Percentiles rank a stretch among this genome's conserved stretches.
Evolutionary conservation across 2,329 filamentous ascomycete genomes (phyloP).

Genomic region (Arthrobotrys conoides): DNA sequence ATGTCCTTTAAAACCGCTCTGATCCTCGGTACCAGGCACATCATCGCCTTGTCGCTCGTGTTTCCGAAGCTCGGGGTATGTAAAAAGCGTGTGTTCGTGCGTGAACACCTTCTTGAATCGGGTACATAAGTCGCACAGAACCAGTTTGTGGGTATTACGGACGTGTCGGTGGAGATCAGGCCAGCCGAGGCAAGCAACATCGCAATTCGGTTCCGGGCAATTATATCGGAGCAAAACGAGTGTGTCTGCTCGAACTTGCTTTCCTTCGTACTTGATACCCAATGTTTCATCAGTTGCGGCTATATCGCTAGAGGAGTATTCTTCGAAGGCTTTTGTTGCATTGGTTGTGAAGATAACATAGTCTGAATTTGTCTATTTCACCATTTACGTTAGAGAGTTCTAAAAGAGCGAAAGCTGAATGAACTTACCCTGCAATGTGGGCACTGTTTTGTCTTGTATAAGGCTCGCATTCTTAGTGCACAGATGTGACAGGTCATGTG

Average conservation of each 20-base stretch:
- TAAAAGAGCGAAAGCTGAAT: not conserved
- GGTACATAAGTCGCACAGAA: constrained; percentile 84
- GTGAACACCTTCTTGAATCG: constrained; percentile 98
- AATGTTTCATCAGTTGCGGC: constrained; percentile 85
- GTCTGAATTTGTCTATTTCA: constrained; percentile 63
- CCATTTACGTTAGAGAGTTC: constrained; percentile 16
- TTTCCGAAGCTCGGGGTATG: constrained; percentile 81
- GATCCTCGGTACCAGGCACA: constrained; percentile 86
- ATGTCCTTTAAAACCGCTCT: constrained; percentile 96
- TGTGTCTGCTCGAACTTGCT: constrained; percentile 92
- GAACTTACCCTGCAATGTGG: constrained; percentile 88
- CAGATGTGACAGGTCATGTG: constrained; percentile 98
- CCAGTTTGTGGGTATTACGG: constrained; percentile 83
- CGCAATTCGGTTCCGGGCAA: constrained; percentile 86
- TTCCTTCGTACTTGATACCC: constrained; percentile 90
- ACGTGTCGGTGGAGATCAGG: constrained; percentile 86
- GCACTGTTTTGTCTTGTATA: constrained; percentile 97
- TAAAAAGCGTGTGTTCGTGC: constrained; percentile 95
- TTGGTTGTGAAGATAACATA: constrained; percentile 95
- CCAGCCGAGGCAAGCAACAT: constrained; percentile 87
- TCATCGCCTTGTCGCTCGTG: constrained; percentile 95
- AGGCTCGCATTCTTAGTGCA: constrained; percentile 86
- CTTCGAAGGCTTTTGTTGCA: constrained; percentile 82
- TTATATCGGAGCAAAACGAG: constrained; percentile 91
- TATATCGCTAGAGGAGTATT: constrained; percentile 82